Evolutionary conservation across 257 asterid species (phyloP), one percentile per base, ranked within the genome.

Genomic region (Solanum infundibuliforme): DNA sequence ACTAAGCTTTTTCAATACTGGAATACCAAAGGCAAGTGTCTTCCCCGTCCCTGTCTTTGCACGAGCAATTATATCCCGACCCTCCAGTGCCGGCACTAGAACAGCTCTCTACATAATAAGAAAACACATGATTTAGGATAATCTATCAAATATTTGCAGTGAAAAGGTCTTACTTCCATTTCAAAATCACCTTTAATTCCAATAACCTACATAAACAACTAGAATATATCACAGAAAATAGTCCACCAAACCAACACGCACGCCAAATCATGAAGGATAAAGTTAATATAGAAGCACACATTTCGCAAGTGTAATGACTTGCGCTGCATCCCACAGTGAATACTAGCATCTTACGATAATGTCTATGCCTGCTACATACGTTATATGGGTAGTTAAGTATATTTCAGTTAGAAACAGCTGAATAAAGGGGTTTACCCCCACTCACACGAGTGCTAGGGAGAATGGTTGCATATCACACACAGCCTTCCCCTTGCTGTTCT

Each of bases 11-110:
- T 94, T 97, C 75, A 97, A 77, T 84, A 97, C 94, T 1, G 99
- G 99, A 85, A 97, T 94, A n/a, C 98, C 99, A 89, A 97, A 97
- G n/a, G 99, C 99, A 84, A 97, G 92, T 68, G 99, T 97, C 92
- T 97, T 97, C 83, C 99, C 99, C 3, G 99, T 97, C 87, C 99
- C 99, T 38, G 99, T 97, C 92, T 97, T 97, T 48, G 99, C 99
- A 68, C 99, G 98, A 88, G 93, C 99, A 88, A 97, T 97, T 89
- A 97, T 92, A 92, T 97, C 99, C 32, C 95, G 94, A 34, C 99
- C 98, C 90, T 95, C 96, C 92, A 97, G 10, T 71, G 99, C 98
- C 36, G 99, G 99, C 75, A 92, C 90, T 41, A 97, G 89, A 14
- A 97, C 99, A 91, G 98, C 95, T 88, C 99, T 97, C 99, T 97